These are phyloP conservation scores for Elsinoe arachidis DNA, from an alignment of 2,329 filamentous ascomycete species.

Conservation along the genomic window DNA sequence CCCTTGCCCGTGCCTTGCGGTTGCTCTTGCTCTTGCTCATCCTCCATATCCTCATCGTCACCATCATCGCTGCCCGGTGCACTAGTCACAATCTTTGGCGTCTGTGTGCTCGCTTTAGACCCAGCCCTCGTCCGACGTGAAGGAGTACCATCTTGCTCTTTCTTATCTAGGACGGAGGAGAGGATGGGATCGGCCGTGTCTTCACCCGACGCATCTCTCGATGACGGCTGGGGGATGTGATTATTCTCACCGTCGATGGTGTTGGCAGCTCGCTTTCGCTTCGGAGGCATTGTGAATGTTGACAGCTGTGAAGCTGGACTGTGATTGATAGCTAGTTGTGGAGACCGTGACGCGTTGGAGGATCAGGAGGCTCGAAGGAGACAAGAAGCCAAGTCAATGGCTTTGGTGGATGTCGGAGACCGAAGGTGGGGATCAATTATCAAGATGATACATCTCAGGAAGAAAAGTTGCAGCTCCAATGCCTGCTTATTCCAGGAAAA, in stretches of 20 bases:
- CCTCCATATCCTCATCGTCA: constrained; percentile 22
- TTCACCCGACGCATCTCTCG: constrained; percentile 74
- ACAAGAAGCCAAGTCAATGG: neutral
- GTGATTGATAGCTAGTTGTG: neutral
- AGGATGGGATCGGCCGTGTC: constrained; percentile 66
- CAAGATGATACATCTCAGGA: constrained; percentile 8
- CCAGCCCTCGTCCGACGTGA: constrained; percentile 61
- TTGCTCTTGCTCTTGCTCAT: constrained; percentile 22
- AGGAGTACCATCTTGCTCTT: constrained; percentile 51
- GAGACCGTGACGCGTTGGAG: neutral
- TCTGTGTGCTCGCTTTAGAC: neutral
- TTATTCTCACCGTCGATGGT: constrained; percentile 30
- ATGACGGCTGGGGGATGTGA: constrained; percentile 57
- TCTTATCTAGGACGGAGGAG: constrained; percentile 51
- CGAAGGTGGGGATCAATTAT: neutral
- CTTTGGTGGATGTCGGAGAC: neutral
- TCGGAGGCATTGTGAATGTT: constrained; percentile 37
- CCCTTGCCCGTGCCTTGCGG: constrained; percentile 22
- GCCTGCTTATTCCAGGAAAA: neutral
- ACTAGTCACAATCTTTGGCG: constrained; percentile 32
- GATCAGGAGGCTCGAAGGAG: neutral
- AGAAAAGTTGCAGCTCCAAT: neutral
- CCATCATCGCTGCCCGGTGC: constrained; percentile 25
- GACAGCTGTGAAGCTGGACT: constrained; percentile 8
- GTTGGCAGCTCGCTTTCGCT: constrained; percentile 68